Base-by-base conservation (phyloP, 257 asterid genomes). In the Osmanthus fragrans region DNA sequence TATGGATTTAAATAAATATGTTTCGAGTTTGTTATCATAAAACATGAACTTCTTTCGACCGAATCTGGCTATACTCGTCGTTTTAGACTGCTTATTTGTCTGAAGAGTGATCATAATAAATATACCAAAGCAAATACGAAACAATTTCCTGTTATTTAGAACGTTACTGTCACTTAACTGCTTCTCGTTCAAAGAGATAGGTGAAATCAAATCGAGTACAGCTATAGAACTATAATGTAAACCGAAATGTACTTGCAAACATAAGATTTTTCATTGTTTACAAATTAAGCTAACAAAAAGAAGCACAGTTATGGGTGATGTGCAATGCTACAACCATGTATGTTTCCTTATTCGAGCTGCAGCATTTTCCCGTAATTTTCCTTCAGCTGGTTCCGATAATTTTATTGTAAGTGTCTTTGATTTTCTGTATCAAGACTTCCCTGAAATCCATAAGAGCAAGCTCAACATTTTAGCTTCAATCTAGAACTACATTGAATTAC, bases 401-500 rank as follows among this genome's bases (percentile, higher is more conserved):
- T n/a, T 89, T 92, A 37, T 76, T 60, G 87, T 92, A 92, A 6
- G 87, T 81, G 78, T 73, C 75, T 79, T 85, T 88, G 73, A 94
- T 79, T 84, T 94, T 94, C 80, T 79, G 19, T 78, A 94, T 68
- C 86, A 92, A 83, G 11, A 90, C 90, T 73, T 94, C 93, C 91
- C 98, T 93, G 92, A 75, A 82, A 82, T 76, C 18, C 74, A 82
- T 6, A 70, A 9, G 13, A 39, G 13, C 45, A 39, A 76, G 65
- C 34, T 7, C 34, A 2, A 63, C 68, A 1, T 25, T 63, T 72
- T 23, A 21, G 37, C 51, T 51, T n/a, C 71, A 70, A 40, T 11
- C 11, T 40, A 40, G 16, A 11, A 18, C 3, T 23, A 8, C 0
- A 18, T 45, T 9, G 67, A 7, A 27, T 36, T 7, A 16, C 21